phyloP scores from a whole-genome alignment of 805 yeast genomes.

The Candida tammaniensis region DNA sequence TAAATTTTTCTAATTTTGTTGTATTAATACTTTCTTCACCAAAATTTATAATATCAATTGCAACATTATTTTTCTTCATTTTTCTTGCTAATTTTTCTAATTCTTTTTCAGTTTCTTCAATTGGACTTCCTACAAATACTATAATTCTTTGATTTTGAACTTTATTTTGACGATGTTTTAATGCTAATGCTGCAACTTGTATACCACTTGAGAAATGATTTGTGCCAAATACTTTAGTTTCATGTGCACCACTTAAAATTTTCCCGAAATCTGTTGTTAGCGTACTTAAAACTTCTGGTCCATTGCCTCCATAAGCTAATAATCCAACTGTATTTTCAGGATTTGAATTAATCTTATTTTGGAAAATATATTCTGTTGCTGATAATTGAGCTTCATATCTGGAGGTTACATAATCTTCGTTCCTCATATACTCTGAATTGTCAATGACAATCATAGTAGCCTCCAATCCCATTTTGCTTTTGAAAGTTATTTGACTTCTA shows the following conservation, averaged over 20 bases:
- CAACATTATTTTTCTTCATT: slow-evolving; percentile 88
- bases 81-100: slow-evolving; percentile 83
- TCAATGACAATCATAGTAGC: slow-evolving; percentile 95
- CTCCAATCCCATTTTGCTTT: slow-evolving; percentile 75
- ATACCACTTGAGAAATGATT: slow-evolving; percentile 75
- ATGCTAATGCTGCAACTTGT: slow-evolving; percentile 87
- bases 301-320: slow-evolving; percentile 79
- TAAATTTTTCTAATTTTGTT: slow-evolving; percentile 73
- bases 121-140: slow-evolving; percentile 86
- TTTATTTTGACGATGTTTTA: slow-evolving; percentile 94
- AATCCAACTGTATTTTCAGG: slow-evolving; percentile 95
- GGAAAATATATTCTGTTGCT: slow-evolving; percentile 82
- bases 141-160: slow-evolving; percentile 88
- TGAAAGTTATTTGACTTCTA: background rate
- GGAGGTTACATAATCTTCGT: slow-evolving; percentile 88
- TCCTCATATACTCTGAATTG: slow-evolving; percentile 93
- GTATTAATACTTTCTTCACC: slow-evolving; percentile 86
- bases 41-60: slow-evolving; percentile 85
- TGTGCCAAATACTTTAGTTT: slow-evolving; percentile 65
- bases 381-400: slow-evolving; percentile 92
- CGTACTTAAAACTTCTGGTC: slow-evolving; percentile 85
- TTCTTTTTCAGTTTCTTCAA: slow-evolving; percentile 64
- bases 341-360: slow-evolving; percentile 79
- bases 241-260: slow-evolving; percentile 79
- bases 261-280: slow-evolving; percentile 85